Conservation (phyloP, 2,329 filamentous ascomycete species). For the Ampelomyces quisqualis region DNA sequence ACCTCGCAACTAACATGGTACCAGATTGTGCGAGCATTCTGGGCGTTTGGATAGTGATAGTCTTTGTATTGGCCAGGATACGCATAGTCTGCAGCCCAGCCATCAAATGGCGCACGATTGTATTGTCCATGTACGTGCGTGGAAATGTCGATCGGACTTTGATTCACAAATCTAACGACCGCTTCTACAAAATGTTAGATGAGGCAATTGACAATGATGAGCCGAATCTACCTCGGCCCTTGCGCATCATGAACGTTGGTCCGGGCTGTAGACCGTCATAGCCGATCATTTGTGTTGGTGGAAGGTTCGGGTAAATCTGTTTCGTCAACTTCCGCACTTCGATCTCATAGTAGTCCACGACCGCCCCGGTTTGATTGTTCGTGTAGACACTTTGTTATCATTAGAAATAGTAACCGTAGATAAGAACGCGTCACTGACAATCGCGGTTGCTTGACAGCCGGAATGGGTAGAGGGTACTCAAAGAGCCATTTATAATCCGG, state of each 20-base stretch:
- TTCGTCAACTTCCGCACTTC: slow-evolving; percentile 45
- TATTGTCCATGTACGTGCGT: slow-evolving; percentile 60
- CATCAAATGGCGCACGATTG: slow-evolving; percentile 51
- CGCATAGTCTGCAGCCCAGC: slow-evolving; percentile 58
- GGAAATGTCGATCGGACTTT: slow-evolving; percentile 47
- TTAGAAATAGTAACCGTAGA: slow-evolving; percentile 15
- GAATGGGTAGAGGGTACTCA: slow-evolving; percentile 48
- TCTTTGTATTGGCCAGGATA: slow-evolving; percentile 59
- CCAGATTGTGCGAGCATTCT: slow-evolving; percentile 58
- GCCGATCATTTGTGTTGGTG: slow-evolving; percentile 47
- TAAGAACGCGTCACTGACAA: slow-evolving; percentile 35
- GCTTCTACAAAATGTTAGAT: slow-evolving; percentile 42
- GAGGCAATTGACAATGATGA: not conserved
- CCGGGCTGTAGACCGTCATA: slow-evolving; percentile 60
- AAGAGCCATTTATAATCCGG: slow-evolving; percentile 46
- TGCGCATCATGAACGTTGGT: slow-evolving; percentile 53
- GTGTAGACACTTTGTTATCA: slow-evolving; percentile 34
- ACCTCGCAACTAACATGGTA: slow-evolving; percentile 51
- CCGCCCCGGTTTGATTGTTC: slow-evolving; percentile 36
- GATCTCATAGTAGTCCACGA: slow-evolving; percentile 52
- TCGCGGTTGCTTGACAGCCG: slow-evolving; percentile 47
- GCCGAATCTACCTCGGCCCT: slow-evolving; percentile 41
- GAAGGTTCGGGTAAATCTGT: slow-evolving; percentile 49
- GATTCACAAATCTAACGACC: slow-evolving; percentile 58
- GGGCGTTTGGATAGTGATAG: slow-evolving; percentile 62